A percentile compares a stretch with the other conserved stretches of the same genome.
Conservation (phyloP, 73 alveolate genomes). For the Stentor roeselii region DNA sequence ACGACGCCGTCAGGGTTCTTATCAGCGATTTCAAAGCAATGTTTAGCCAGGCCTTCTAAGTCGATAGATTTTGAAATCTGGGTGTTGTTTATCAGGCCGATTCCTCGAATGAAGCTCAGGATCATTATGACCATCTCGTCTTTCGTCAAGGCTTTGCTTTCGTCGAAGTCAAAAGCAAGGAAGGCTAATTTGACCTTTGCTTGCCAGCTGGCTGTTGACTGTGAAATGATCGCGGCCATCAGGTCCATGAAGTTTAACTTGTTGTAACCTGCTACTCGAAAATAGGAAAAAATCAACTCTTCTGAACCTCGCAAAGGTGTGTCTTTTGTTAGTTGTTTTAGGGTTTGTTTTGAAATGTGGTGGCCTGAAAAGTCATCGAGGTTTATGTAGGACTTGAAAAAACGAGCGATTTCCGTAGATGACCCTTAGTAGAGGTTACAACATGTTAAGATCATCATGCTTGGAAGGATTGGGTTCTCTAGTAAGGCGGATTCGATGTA, state of each 20-base stretch:
- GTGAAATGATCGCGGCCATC: neutral
- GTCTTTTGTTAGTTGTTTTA: neutral
- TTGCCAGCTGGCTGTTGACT: neutral
- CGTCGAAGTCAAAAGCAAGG: slow-evolving; percentile 3
- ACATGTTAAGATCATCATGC: neutral
- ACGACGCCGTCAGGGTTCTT: neutral
- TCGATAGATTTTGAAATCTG: neutral
- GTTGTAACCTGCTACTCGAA: neutral
- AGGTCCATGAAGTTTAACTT: neutral
- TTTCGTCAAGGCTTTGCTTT: neutral
- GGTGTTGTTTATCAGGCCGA: neutral
- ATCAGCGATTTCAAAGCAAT: neutral
- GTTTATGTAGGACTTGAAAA: neutral
- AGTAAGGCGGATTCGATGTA: neutral
- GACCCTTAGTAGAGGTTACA: neutral
- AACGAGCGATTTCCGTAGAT: neutral
- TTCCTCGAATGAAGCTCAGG: neutral
- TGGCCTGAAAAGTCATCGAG: neutral
- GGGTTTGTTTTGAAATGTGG: neutral
- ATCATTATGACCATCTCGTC: neutral
- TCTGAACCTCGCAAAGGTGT: neutral
- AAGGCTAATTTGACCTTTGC: neutral
- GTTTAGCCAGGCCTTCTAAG: neutral
- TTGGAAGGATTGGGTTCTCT: neutral
- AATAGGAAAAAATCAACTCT: neutral